Conservation (phyloP, 768 basidiomycete species). For the Mycena galericulata region DNA sequence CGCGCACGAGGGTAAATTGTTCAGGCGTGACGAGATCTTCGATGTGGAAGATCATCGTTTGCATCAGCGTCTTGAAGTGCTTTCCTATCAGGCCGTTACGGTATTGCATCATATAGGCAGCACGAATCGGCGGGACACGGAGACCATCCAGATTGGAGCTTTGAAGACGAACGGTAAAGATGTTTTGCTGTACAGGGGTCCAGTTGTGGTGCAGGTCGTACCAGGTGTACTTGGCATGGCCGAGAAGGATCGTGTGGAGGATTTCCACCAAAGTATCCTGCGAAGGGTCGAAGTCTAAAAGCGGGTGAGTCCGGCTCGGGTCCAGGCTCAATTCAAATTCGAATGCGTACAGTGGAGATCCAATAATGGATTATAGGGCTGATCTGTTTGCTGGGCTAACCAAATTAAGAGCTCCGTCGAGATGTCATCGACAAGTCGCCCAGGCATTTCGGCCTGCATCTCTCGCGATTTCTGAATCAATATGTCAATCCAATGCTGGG, state of each 20-base stretch:
- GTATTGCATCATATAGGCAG: constrained; percentile 51
- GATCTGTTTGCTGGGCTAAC: constrained; percentile 5
- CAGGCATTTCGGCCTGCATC: constrained; percentile 10
- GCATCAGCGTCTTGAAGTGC: constrained; percentile 50
- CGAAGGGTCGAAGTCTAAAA: constrained; percentile 3
- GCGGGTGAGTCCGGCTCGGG: not conserved
- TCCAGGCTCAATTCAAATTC: not conserved
- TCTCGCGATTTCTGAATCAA: constrained; percentile 33
- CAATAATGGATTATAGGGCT: constrained; percentile 27
- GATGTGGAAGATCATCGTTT: constrained; percentile 46
- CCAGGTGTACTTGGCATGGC: constrained; percentile 55
- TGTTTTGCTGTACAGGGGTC: constrained; percentile 36
- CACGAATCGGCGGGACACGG: constrained; percentile 27
- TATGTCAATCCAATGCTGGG: constrained; percentile 47
- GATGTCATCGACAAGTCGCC: not conserved
- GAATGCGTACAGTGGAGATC: not conserved
- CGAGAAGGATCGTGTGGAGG: constrained; percentile 52
- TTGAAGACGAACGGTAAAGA: constrained; percentile 42
- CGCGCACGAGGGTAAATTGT: constrained; percentile 40
- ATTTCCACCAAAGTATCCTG: constrained; percentile 44
- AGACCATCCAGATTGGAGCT: constrained; percentile 38
- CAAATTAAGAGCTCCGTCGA: constrained; percentile 18
- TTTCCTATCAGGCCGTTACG: constrained; percentile 48
- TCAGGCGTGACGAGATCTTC: constrained; percentile 39
- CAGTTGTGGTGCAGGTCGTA: constrained; percentile 36